Base-by-base conservation (phyloP, 129 eudicot genomes). In the Chrysanthemum makinoi region DNA sequence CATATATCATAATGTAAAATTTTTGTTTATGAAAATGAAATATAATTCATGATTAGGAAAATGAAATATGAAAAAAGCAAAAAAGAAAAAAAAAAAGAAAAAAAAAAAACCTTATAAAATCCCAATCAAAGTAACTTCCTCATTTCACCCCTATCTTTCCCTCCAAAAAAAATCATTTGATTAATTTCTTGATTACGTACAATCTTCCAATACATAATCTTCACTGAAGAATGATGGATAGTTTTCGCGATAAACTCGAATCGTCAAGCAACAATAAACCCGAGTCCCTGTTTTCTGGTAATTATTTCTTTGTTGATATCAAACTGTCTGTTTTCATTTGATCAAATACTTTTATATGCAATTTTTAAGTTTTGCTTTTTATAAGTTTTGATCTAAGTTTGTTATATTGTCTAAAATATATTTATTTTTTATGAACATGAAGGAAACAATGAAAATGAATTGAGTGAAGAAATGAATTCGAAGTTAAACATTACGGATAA, bases 371-470 rank as follows among this genome's bases (percentile, higher is more conserved):
- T 67, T 28, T 5, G 7, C 7, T 35, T 35, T 33, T 3, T 2
- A 28, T 28, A 2, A 18, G 5, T 72, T 47, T 17, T 28, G 18
- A 8, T 18, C 4, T 26, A 48, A 56, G 10, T 18, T 65, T 15
- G 59, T 55, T 66, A 44, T 66, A 48, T 13, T 55, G 17, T 70
- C 17, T 70, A 13, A 28, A 56, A 28, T 15, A 7, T 13, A 11
- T 46, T 61, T 15, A 30, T 75, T 47, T 5, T 43, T 39, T 0
- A 22, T 22, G 24, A 22, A 22, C 53, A 26, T 50, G n/a, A 61
- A 75, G 88, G 73, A 70, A 72, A 55, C 46, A 26, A 87, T 60
- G 91, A 80, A 63, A 76, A 82, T 62, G 79, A 75, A 62, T 11
- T 55, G 26, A 39, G 17, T 46, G 62, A 72, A 39, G 81, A 59